Percentiles rank a stretch among this genome's conserved stretches.
Conservation (phyloP, 495 filamentous ascomycete species). For the Xylaria telfairii region DNA sequence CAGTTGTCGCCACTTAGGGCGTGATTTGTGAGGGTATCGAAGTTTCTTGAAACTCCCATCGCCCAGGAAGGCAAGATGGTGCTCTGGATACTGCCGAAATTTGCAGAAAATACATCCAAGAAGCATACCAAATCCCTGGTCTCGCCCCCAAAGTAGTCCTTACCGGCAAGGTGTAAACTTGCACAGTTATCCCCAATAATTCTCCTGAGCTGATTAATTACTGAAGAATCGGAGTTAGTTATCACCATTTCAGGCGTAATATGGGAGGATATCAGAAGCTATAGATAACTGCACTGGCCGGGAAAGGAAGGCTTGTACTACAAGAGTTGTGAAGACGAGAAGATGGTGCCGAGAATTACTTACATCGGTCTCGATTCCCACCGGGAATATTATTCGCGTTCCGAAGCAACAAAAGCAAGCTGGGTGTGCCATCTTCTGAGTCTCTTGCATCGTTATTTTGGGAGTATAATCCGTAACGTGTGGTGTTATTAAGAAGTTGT, state of each 20-base stretch:
- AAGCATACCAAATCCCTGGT: neutral
- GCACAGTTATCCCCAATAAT: neutral
- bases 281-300: too few relatives aligned
- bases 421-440: neutral
- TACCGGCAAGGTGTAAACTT: neutral
- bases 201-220: neutral
- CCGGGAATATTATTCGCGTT: neutral
- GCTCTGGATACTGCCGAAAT: neutral
- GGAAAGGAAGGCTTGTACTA: too few relatives aligned
- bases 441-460: neutral
- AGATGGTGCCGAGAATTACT: too few relatives aligned
- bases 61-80: neutral
- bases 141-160: neutral
- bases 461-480: neutral
- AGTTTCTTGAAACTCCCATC: neutral
- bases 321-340: too few relatives aligned
- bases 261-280: too few relatives aligned
- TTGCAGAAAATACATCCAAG: neutral
- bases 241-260: too few relatives aligned
- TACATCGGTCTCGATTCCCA: neutral
- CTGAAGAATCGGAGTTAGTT: too few relatives aligned
- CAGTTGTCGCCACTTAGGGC: neutral
- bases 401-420: neutral
- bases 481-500: neutral
- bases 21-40: neutral